Evolutionary conservation across 208 protist species (phyloP).

Genomic region (Crithidia acanthocephali): DNA sequence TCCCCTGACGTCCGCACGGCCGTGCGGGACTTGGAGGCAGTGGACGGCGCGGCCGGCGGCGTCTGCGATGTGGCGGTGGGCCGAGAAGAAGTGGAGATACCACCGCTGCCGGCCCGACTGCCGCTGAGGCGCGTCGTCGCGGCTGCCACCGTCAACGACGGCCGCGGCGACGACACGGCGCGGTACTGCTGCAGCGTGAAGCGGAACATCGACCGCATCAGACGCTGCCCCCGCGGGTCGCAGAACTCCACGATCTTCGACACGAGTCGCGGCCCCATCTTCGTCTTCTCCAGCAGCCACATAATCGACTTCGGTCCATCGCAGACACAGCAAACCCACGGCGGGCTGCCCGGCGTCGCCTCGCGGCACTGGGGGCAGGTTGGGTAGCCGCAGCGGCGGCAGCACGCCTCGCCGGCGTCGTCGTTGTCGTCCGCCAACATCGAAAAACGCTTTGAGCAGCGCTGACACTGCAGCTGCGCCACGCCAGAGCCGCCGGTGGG

Average conservation of each 20-base stretch:
- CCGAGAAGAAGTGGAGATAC: neutral
- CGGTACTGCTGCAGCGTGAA: slow-evolving; percentile 41
- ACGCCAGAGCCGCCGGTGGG: slow-evolving; percentile 1
- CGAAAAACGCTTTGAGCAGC: slow-evolving; percentile 59
- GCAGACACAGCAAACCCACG: slow-evolving; percentile 72
- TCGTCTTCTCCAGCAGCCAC: slow-evolving; percentile 68
- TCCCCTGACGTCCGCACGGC: slow-evolving; percentile 11
- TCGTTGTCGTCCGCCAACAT: slow-evolving; percentile 4
- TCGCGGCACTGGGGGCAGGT: slow-evolving; percentile 67
- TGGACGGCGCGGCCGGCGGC: slow-evolving; percentile 6
- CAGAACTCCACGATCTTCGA: slow-evolving; percentile 69
- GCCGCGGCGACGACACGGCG: slow-evolving; percentile 22
- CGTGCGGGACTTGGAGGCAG: slow-evolving; percentile 16
- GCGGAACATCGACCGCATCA: slow-evolving; percentile 75
- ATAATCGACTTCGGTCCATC: slow-evolving; percentile 52
- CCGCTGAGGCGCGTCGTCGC: slow-evolving; percentile 1
- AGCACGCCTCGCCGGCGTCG: slow-evolving; percentile 16
- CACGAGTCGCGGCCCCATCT: slow-evolving; percentile 53
- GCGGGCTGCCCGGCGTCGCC: slow-evolving; percentile 6
- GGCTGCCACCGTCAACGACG: slow-evolving; percentile 8
- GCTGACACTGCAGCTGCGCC: slow-evolving; percentile 48
- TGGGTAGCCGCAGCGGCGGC: slow-evolving; percentile 65
- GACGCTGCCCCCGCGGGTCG: slow-evolving; percentile 59
- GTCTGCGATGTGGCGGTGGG: slow-evolving; percentile 15
- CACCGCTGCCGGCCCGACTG: slow-evolving; percentile 15